Base-by-base conservation (phyloP, 1,139 yeast species). In the Groenewaldozyma auringiensis region DNA sequence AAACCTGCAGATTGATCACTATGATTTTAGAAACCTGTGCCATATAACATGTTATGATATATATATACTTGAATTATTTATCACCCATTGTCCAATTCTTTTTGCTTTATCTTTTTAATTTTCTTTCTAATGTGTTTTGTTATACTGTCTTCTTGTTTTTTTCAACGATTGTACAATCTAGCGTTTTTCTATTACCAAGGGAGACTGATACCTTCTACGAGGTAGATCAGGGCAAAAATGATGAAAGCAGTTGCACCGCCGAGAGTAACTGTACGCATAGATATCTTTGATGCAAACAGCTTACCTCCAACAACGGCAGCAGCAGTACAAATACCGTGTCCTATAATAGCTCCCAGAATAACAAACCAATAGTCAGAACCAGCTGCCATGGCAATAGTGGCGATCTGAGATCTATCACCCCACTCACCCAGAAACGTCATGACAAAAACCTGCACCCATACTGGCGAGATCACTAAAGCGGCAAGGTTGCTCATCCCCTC, bases 321-420 rank as follows among this genome's bases (percentile, higher is more conserved):
- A 40, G 78, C 78, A 0, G 97, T 86, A 68, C 98, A 92, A n/a
- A 84, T 48, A 9, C 83, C 81, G 65, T 92, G 99, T 22, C 98
- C 99, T 40, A 83, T 64, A 38, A 88, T 79, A 20, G 95, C 95
- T 49, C 99, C 98, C 40, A 82, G 56, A 41, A 92, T 86, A 42
- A 89, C 95, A 59, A 74, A 74, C 92, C 94, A 81, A 68, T 87
- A 92, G 64, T 88, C 86, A 34, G 88, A 81, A 35, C 96, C 96
- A 1, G 98, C 96, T 42, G 97, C 97, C 94, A 92, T 84, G 44
- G 98, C 98, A 59, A 92, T 88, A 37, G 96, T 94, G 34, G 97
- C 96, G 46, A 92, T 87, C 68, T 92, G 99, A 13, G 96, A 88
- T 60, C 98, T 80, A 65, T 92, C 99, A 43, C 99, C 99, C 95